Conservation (phyloP, 2,329 filamentous ascomycete species). For the Aspergillus sp. region DNA sequence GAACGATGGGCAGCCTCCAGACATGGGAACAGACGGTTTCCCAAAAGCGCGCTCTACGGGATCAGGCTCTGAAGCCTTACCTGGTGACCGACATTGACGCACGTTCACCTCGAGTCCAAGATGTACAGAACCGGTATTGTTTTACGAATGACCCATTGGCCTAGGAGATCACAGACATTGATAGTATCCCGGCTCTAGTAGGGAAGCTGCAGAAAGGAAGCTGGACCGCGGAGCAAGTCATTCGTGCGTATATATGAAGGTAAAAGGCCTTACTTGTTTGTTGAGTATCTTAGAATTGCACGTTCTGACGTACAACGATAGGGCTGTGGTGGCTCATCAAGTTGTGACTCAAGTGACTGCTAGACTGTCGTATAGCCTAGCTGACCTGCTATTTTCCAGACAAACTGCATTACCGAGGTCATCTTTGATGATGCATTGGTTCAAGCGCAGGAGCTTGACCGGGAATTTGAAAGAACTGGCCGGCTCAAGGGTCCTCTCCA, state of each 20-base stretch:
- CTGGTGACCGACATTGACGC: slow-evolving; percentile 30
- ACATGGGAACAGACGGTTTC: slow-evolving; percentile 38
- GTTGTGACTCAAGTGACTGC: slow-evolving; percentile 21
- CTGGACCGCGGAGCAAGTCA: slow-evolving; percentile 35
- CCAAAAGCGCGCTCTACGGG: slow-evolving; percentile 32
- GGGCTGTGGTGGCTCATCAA: slow-evolving; percentile 37
- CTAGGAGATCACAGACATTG: slow-evolving; percentile 39
- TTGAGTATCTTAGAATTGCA: background rate
- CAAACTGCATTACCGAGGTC: slow-evolving; percentile 44
- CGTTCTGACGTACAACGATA: slow-evolving; percentile 5
- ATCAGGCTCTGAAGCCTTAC: slow-evolving; percentile 35
- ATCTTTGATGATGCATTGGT: slow-evolving; percentile 40
- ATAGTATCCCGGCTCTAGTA: slow-evolving; percentile 30
- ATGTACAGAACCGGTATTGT: slow-evolving; percentile 30
- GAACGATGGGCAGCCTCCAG: slow-evolving; percentile 27
- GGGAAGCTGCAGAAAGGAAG: slow-evolving; percentile 28
- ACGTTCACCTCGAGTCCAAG: slow-evolving; percentile 28
- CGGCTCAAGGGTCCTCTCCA: slow-evolving; percentile 56
- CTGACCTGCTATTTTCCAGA: slow-evolving; percentile 26
- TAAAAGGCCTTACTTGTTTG: slow-evolving; percentile 15
- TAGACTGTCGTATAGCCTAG: background rate
- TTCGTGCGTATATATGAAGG: slow-evolving; percentile 40
- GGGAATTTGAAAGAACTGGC: slow-evolving; percentile 33
- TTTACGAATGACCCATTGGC: slow-evolving; percentile 27
- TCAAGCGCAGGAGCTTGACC: slow-evolving; percentile 38